Base-by-base conservation (phyloP, 116 monocot species). In the Posidonia oceanica region DNA sequence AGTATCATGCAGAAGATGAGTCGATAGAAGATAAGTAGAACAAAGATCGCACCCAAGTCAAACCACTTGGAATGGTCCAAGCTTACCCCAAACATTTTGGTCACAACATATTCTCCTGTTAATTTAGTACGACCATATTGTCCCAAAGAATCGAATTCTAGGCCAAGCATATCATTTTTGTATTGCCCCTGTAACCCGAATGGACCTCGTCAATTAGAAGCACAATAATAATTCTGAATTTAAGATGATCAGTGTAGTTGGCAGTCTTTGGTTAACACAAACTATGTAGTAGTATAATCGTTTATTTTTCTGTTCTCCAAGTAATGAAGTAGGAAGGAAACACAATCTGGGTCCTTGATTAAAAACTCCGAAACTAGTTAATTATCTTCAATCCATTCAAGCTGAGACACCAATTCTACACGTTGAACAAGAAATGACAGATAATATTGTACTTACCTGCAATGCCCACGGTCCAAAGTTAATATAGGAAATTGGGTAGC, bases 141-240 rank as follows among this genome's bases (percentile, higher is more conserved):
- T 52, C 11, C 41, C 4, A 88, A 7, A 11, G 86, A 78, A 74
- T 86, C 87, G 54, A 96, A 96, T 63, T 81, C 81, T 4, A 84
- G 38, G 7, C 96, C 96, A 11, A 88, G 36, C 63, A 96, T 70
- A 58, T 87, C 89, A n/a, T 89, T 91, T 81, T 96, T 96, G 81
- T 96, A 91, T 21, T 72, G 79, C 3, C 91, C 96, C 96, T 96
- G 71, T 21, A 3, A 52, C n/a, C n/a, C n/a, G n/a, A n/a, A n/a
- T n/a, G n/a, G n/a, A n/a, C n/a, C n/a, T n/a, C n/a, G n/a, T n/a
- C n/a, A n/a, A n/a, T n/a, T n/a, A n/a, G n/a, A n/a, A n/a, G n/a
- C n/a, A n/a, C n/a, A n/a, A n/a, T n/a, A n/a, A n/a, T n/a, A n/a
- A n/a, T 5, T 65, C 1, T 14, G 4, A 5, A 40, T 14, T 5